Conservation (phyloP, 148 eudicot species). For the Gaultheria prostrata region DNA sequence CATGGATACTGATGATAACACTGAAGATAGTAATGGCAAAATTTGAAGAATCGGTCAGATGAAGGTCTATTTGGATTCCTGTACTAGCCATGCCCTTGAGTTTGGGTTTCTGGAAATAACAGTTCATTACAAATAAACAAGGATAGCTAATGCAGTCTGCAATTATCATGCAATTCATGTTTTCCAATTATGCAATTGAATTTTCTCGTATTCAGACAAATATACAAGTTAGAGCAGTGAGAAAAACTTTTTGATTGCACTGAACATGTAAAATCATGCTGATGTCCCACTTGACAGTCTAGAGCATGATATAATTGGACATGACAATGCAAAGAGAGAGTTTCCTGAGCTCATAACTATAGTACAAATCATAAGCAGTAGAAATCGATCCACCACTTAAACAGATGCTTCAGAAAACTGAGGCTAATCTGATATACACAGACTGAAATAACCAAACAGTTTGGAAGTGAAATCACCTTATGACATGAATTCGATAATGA, state of each 20-base stretch:
- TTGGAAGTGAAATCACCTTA: neutral
- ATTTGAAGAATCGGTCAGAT: conserved; percentile 14
- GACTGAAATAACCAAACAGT: neutral
- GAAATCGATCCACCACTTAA: neutral
- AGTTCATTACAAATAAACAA: neutral
- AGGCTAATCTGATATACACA: neutral
- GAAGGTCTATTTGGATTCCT: neutral
- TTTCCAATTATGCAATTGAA: neutral
- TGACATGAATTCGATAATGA: neutral
- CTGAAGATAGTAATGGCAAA: conserved; percentile 20
- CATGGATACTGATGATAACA: conserved; percentile 17
- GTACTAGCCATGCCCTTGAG: neutral
- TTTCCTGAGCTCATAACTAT: neutral
- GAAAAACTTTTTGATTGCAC: neutral
- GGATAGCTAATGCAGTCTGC: neutral
- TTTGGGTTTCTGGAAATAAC: neutral
- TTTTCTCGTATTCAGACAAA: neutral
- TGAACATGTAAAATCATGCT: neutral
- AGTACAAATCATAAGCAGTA: neutral
- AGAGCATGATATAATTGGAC: neutral
- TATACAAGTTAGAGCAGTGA: neutral
- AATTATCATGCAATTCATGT: neutral
- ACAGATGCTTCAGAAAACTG: neutral
- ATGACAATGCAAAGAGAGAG: neutral
- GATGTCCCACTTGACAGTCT: conserved; percentile 5